phyloP scores from a whole-genome alignment of 2,329 filamentous ascomycete species.

The Pseudopyricularia cyperi region DNA sequence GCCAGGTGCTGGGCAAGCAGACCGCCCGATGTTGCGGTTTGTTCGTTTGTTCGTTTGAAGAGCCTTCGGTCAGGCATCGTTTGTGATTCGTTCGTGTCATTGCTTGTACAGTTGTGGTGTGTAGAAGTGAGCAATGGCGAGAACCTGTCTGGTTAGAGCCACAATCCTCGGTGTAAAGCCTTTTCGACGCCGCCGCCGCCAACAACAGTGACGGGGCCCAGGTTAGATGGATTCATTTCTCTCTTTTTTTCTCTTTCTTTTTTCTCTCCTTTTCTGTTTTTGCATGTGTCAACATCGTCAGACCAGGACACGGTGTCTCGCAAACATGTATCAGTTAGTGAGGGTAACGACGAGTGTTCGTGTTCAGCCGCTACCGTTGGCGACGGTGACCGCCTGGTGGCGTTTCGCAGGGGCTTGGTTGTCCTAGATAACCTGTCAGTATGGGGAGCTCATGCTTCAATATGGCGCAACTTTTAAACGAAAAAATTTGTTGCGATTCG shows the following conservation, averaged over 20 bases:
- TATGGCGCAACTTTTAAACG: not conserved
- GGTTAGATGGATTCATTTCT: not conserved
- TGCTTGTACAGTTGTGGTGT: not conserved
- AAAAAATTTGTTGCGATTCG: not conserved
- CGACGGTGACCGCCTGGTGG: not conserved
- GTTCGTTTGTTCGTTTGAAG: not conserved
- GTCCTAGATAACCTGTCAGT: not conserved
- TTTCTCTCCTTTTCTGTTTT: not conserved
- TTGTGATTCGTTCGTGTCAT: not conserved
- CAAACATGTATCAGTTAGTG: not conserved
- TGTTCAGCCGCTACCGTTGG: not conserved
- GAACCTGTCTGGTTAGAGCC: not conserved
- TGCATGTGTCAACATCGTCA: not conserved
- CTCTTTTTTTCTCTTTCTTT: not conserved
- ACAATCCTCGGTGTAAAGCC: not conserved
- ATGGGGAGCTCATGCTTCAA: not conserved
- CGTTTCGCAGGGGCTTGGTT: constrained; percentile 2
- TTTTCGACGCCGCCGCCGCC: not conserved
- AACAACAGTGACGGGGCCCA: not conserved
- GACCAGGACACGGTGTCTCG: not conserved
- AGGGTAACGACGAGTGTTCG: too few species aligned
- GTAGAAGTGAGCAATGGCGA: not conserved
- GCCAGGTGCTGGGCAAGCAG: not conserved
- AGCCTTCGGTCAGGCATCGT: not conserved
- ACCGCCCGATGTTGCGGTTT: not conserved